Evolutionary conservation across 164 flowering plant genomes (phyloP).

Genomic region (Berberis vulgaris): DNA sequence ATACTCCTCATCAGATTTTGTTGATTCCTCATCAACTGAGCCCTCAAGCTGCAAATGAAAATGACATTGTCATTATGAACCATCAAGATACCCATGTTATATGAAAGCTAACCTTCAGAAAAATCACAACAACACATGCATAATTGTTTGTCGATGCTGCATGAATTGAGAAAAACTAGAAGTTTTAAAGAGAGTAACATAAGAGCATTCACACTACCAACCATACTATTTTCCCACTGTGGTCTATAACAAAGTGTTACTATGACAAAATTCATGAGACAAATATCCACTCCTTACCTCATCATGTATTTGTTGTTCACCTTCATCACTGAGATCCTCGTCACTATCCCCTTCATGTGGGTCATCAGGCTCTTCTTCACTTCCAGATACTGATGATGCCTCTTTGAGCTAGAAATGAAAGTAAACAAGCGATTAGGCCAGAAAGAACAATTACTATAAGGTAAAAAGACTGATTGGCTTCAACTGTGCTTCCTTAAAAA

Average conservation of each 20-base stretch:
- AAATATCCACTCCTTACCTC: conserved; percentile 42
- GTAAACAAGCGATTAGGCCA: too few relatives aligned
- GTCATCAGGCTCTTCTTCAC: conserved; percentile 90
- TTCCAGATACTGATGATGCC: conserved; percentile 69
- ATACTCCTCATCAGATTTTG: conserved; percentile 93
- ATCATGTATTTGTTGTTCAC: conserved; percentile 35
- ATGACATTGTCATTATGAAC: background rate
- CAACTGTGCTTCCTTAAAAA: too few relatives aligned
- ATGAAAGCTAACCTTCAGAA: too few relatives aligned
- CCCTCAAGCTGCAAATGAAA: conserved; percentile 54
- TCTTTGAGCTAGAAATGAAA: conserved; percentile 58
- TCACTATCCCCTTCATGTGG: conserved; percentile 57
- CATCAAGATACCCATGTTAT: too few relatives aligned
- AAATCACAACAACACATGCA: too few relatives aligned
- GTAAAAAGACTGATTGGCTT: background rate
- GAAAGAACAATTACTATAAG: background rate
- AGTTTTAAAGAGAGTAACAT: too few relatives aligned
- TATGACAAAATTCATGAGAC: too few relatives aligned
- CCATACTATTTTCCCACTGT: too few relatives aligned
- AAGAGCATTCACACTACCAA: too few relatives aligned
- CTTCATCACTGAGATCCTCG: conserved; percentile 73
- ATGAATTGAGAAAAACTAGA: too few relatives aligned
- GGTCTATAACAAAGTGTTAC: too few relatives aligned
- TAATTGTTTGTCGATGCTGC: too few relatives aligned
- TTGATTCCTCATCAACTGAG: conserved; percentile 89